Conservation (phyloP, 805 yeast species). For the Starmerella floricola region DNA sequence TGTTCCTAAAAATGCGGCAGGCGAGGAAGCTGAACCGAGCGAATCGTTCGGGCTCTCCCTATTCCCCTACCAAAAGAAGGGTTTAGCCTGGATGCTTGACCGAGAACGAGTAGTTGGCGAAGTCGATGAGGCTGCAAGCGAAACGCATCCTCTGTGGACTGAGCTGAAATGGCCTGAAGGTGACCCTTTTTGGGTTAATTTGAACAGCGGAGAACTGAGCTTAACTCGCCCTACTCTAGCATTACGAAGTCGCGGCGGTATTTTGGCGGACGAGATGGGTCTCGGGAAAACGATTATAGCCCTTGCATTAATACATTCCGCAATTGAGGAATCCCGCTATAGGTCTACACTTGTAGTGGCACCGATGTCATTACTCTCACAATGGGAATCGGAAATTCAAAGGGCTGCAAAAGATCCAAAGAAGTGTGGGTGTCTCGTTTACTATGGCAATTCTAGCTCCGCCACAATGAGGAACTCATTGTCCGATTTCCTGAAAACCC, state of each 20-base stretch:
- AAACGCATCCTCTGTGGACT: slow-evolving; percentile 76
- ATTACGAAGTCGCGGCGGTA: slow-evolving; percentile 62
- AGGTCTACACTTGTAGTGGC: slow-evolving; percentile 56
- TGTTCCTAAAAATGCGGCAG: slow-evolving; percentile 19
- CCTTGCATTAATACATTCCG: slow-evolving; percentile 52
- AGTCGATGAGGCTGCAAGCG: slow-evolving; percentile 30
- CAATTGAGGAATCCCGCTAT: slow-evolving; percentile 25
- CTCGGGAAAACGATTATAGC: slow-evolving; percentile 86
- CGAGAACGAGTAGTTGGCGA: slow-evolving; percentile 54
- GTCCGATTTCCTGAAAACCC: slow-evolving; percentile 32
- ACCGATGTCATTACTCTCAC: slow-evolving; percentile 83
- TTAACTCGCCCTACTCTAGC: slow-evolving; percentile 52
- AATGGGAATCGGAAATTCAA: slow-evolving; percentile 76
- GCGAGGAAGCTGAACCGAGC: slow-evolving; percentile 49
- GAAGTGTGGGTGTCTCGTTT: slow-evolving; percentile 34
- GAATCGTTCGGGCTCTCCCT: slow-evolving; percentile 45
- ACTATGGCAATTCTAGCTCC: slow-evolving; percentile 55
- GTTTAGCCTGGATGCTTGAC: slow-evolving; percentile 79
- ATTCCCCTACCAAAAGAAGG: slow-evolving; percentile 72
- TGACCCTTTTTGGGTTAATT: slow-evolving; percentile 54
- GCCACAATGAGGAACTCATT: slow-evolving; percentile 24
- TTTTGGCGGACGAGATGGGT: slow-evolving; percentile 95
- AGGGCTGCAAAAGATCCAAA: slow-evolving; percentile 32
- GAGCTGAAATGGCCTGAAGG: slow-evolving; percentile 57
- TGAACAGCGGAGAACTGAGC: slow-evolving; percentile 70